These are phyloP conservation scores for Cyclostephanos tholiformis DNA, from an alignment of 108 stramenopile species.

Conservation along the genomic window DNA sequence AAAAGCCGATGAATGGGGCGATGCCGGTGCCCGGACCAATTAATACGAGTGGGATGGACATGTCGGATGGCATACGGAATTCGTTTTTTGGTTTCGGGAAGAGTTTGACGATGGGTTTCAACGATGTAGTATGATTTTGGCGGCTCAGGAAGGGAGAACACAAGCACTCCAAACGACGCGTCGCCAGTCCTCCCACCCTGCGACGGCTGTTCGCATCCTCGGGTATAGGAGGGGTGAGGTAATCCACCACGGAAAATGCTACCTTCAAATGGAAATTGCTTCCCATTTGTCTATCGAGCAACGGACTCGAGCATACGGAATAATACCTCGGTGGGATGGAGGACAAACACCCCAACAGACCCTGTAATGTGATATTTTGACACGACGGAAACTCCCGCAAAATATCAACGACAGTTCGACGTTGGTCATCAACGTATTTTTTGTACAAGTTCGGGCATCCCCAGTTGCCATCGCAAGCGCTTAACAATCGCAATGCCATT, in stretches of 20 bases:
- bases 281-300: constrained; percentile 46
- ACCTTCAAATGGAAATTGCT: constrained; percentile 56
- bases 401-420: constrained; percentile 74
- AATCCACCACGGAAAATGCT: constrained; percentile 92
- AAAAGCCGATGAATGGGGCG: constrained; percentile 96
- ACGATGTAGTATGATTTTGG: not conserved
- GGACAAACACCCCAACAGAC: constrained; percentile 71
- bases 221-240: constrained; percentile 62
- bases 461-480: constrained; percentile 30
- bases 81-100: constrained; percentile 87
- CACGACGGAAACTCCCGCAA: constrained; percentile 89
- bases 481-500: constrained; percentile 58
- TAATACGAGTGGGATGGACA: constrained; percentile 84
- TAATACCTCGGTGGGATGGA: constrained; percentile 90
- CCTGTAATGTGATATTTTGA: constrained; percentile 70
- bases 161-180: constrained; percentile 73
- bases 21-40: constrained; percentile 99
- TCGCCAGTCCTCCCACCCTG: constrained; percentile 79
- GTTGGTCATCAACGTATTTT: constrained; percentile 72
- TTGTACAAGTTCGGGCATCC: constrained; percentile 38
- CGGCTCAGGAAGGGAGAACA: constrained; percentile 58
- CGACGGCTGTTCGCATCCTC: constrained; percentile 44
- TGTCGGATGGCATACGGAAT: constrained; percentile 79
- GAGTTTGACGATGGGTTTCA: constrained; percentile 57
- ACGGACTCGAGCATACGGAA: constrained; percentile 89